Evolutionary conservation across 129 eudicot genomes (phyloP).

Genomic region (Helichrysum umbraculigerum): DNA sequence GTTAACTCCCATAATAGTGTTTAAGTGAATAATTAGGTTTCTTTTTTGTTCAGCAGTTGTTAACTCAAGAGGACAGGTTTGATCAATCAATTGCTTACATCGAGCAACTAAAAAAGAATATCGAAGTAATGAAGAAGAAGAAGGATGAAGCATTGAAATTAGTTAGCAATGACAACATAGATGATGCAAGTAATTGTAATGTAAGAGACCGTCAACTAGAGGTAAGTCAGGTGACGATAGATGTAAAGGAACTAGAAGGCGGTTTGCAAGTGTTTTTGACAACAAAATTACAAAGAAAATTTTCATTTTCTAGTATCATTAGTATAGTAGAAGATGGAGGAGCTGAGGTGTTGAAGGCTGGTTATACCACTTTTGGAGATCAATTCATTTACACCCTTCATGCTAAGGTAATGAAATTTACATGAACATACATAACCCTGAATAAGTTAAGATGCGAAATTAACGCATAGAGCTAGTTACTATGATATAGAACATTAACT

Average conservation of each 20-base stretch:
- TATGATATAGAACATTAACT: too few relatives aligned
- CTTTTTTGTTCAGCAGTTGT: slow-evolving; percentile 12
- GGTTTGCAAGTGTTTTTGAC: slow-evolving; percentile 38
- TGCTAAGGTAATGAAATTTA: slow-evolving; percentile 40
- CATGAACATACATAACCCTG: neutral
- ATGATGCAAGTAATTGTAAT: neutral
- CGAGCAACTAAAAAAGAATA: slow-evolving; percentile 26
- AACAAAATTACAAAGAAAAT: slow-evolving; percentile 11
- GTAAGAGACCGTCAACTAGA: too few relatives aligned
- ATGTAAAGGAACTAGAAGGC: slow-evolving; percentile 40
- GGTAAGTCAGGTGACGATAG: slow-evolving; percentile 25
- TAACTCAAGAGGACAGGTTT: slow-evolving; percentile 41
- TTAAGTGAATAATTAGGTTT: neutral
- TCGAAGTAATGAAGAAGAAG: slow-evolving; percentile 36
- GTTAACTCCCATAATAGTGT: neutral
- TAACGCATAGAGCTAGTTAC: too few relatives aligned
- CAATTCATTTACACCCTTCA: slow-evolving; percentile 49
- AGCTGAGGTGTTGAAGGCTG: slow-evolving; percentile 39
- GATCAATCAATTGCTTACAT: slow-evolving; percentile 44
- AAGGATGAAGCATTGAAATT: slow-evolving; percentile 23
- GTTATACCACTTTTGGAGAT: slow-evolving; percentile 28
- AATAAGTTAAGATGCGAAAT: too few relatives aligned
- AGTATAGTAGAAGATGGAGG: slow-evolving; percentile 48
- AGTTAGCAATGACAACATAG: neutral
- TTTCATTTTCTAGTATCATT: slow-evolving; percentile 27